phyloP scores from a whole-genome alignment of 73 alveolate genomes.

The Tetrahymena malaccensis region DNA sequence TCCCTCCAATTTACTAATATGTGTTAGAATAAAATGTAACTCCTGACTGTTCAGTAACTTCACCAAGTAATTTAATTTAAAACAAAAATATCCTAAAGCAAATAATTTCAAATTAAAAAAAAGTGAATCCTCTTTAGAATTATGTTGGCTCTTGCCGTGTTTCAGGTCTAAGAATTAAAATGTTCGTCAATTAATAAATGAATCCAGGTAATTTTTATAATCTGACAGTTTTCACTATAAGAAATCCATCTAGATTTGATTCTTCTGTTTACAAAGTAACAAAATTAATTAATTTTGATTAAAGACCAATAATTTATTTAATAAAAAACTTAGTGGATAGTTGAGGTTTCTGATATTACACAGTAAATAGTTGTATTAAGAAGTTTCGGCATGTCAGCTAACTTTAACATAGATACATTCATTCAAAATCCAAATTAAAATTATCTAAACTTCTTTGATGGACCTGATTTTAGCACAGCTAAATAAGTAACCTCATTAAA shows the following conservation, averaged over 20 bases:
- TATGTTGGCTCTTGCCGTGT: background rate
- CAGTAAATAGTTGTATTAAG: background rate
- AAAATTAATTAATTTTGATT: background rate
- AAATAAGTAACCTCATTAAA: background rate
- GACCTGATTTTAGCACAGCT: background rate
- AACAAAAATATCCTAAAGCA: background rate
- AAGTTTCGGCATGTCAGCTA: background rate
- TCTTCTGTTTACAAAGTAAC: background rate
- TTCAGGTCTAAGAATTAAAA: background rate
- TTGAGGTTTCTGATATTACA: background rate
- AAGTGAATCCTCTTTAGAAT: background rate
- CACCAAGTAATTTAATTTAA: background rate
- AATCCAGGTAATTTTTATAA: background rate
- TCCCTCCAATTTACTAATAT: background rate
- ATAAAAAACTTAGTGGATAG: background rate
- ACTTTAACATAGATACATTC: background rate
- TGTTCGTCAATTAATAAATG: background rate
- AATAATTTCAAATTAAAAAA: background rate
- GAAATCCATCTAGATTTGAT: background rate
- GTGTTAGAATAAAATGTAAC: background rate
- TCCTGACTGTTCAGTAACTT: background rate
- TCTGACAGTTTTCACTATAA: background rate
- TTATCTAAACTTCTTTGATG: background rate
- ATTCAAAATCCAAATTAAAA: background rate
- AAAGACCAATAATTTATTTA: too few species aligned